Base-by-base conservation (phyloP, 2,329 filamentous ascomycete genomes). In the Aspergillus brunneoviolaceus region DNA sequence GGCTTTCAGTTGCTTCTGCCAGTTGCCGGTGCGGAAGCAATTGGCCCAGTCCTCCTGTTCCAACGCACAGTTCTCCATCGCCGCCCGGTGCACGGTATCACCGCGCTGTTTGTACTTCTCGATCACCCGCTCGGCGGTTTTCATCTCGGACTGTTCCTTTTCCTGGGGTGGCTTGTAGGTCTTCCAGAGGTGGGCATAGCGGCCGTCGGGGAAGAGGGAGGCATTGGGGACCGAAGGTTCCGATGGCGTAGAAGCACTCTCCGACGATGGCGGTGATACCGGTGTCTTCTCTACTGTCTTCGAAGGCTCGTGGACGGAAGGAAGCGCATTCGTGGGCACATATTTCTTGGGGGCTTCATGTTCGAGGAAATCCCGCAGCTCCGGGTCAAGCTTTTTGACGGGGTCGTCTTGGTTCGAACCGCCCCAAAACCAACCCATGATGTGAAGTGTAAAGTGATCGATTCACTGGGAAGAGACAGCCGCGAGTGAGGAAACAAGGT, bases 161-260 rank as follows among this genome's bases (percentile, higher is more conserved):
- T 89, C 82, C 39, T 81, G 74, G 55, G 90, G 86, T 9, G 94
- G 88, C 60, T 85, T 85, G 82, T 99, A 99, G 60, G 85, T 91
- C 77, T 92, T 94, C 95, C 95, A 99, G 33, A 99, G 82, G 74
- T 98, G 85, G 58, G 93, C 92, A 77, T 90, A 91, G 61, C 89
- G 85, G 63, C 88, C 88, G 72, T 91, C 89, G 70, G 84, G 83
- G 70, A 82, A 90, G 19, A 88, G 79, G 14, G 86, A 89, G 67
- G 86, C 80, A 42, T 72, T 56, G 50, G 75, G 74, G n/a, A 77
- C 69, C 39, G 71, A 60, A 11, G 78, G 75, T 56, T 72, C 64
- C 39, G 72, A 63, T 14, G 70, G 63, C 27, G 75, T 55, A 60
- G 23, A 23, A 23, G 73, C 31, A 47, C 66, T 58, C 29, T 66